Percentiles rank a stretch among this genome's conserved stretches.
phyloP scores from a whole-genome alignment of 1,284 basidiomycete genomes.

The Lentinula novae-zelandiae region DNA sequence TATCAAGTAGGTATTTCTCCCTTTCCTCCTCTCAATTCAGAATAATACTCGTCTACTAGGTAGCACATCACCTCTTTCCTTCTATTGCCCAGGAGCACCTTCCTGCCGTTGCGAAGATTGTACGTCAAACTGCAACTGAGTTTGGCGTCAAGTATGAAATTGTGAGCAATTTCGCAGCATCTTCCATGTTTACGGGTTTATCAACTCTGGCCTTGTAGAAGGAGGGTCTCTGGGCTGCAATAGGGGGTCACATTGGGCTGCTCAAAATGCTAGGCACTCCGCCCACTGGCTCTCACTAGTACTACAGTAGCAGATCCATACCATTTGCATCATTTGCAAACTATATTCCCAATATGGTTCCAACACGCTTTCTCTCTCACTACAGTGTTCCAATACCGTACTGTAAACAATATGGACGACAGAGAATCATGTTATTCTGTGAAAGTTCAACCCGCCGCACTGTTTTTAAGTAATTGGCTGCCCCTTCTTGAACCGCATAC shows the following conservation, averaged over 20 bases:
- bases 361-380: too few relatives aligned
- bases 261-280: background rate
- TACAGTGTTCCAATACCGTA: too few relatives aligned
- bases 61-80: conserved; percentile 1
- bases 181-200: too few relatives aligned
- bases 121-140: background rate
- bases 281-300: background rate
- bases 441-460: too few relatives aligned
- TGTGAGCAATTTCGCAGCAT: background rate
- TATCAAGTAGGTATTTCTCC: background rate
- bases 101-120: background rate
- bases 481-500: too few relatives aligned
- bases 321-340: too few relatives aligned
- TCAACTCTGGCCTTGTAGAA: background rate
- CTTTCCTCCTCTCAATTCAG: background rate
- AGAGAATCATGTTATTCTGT: too few relatives aligned
- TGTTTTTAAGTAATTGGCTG: too few relatives aligned
- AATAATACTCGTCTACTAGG: background rate
- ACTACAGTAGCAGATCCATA: too few relatives aligned
- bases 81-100: conserved; percentile 1
- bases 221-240: background rate
- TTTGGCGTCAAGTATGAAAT: conserved; percentile 2
- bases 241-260: conserved; percentile 1
- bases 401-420: too few relatives aligned
- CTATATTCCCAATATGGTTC: too few relatives aligned